These are phyloP conservation scores for Pseudogymnoascus sp. DNA, from an alignment of 2,329 filamentous ascomycete species.

Conservation along the genomic window DNA sequence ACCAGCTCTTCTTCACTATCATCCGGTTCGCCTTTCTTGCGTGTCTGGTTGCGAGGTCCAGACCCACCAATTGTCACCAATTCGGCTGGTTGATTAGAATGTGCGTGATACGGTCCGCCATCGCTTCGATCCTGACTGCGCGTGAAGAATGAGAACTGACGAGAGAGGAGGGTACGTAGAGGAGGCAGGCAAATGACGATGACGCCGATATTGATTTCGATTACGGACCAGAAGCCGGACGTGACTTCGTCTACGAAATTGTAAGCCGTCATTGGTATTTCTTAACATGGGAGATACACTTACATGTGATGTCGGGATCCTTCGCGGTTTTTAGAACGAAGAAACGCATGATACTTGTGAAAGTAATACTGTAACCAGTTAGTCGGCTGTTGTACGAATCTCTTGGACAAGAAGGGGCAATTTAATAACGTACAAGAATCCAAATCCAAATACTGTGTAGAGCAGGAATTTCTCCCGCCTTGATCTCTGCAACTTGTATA, in stretches of 20 bases:
- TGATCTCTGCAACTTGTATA: conserved; percentile 17
- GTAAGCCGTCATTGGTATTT: not conserved
- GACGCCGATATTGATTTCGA: conserved; percentile 4
- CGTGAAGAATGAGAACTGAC: conserved; percentile 13
- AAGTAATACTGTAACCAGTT: not conserved
- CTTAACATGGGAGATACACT: not conserved
- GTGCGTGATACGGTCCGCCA: not conserved
- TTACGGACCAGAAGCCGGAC: conserved; percentile 14
- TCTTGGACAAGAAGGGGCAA: not conserved
- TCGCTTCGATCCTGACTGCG: not conserved
- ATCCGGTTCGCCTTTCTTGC: not conserved
- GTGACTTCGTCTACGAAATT: conserved; percentile 6
- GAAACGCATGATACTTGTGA: not conserved
- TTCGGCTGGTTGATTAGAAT: not conserved
- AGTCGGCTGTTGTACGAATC: not conserved
- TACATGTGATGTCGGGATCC: not conserved
- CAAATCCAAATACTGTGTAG: not conserved
- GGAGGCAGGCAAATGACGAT: conserved; percentile 11
- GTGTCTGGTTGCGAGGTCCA: not conserved
- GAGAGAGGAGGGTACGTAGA: conserved; percentile 14
- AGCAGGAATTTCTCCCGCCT: conserved; percentile 1
- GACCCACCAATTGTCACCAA: not conserved
- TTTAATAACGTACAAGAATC: not conserved
- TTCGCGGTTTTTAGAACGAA: conserved; percentile 17
- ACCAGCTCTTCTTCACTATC: conserved; percentile 14